These are phyloP conservation scores for Funneliformis caledonium DNA, from an alignment of 371 early-diverging fungal genomes.

Conservation along the genomic window DNA sequence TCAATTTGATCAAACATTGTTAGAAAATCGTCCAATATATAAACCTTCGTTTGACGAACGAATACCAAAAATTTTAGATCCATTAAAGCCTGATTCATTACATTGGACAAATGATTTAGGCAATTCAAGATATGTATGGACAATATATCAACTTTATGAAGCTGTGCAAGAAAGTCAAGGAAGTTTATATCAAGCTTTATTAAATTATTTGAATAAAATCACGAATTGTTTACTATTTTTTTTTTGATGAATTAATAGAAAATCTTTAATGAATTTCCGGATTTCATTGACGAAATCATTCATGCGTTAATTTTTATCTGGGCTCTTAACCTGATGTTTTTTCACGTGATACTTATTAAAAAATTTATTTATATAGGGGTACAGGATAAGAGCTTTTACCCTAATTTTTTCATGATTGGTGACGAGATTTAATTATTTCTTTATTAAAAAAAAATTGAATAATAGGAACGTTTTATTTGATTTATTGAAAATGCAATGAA, in stretches of 20 bases:
- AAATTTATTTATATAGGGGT: too few relatives aligned
- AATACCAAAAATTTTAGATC: neutral
- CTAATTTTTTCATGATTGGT: too few relatives aligned
- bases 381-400: too few relatives aligned
- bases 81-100: neutral
- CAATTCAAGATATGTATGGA: neutral
- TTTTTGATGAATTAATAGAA: neutral
- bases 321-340: too few relatives aligned
- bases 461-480: neutral
- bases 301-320: neutral
- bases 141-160: neutral
- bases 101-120: neutral
- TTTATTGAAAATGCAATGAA: neutral
- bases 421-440: too few relatives aligned
- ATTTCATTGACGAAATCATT: neutral
- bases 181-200: neutral
- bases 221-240: neutral
- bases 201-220: neutral
- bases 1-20: neutral
- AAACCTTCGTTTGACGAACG: neutral
- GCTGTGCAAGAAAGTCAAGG: neutral
- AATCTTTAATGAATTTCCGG: conserved; percentile 1
- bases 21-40: neutral
- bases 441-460: too few relatives aligned
- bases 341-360: too few relatives aligned